phyloP scores from a whole-genome alignment of 148 eudicot species.

The Suaeda aralocaspica region DNA sequence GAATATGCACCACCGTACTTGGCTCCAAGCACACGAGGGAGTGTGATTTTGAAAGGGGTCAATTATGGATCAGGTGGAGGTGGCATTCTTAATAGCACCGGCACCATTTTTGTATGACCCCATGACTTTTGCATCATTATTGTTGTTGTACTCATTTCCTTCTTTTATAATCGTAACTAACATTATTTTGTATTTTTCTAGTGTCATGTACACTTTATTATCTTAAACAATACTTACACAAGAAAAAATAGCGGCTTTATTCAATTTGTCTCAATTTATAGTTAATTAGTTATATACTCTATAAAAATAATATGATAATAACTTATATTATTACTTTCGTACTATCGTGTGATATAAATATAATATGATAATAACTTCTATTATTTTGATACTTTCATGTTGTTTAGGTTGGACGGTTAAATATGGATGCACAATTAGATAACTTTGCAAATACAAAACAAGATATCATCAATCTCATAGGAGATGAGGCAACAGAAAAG shows the following conservation, averaged over 20 bases:
- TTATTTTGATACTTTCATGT: background rate
- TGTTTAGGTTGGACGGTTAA: slow-evolving; percentile 61
- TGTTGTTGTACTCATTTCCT: too few relatives aligned
- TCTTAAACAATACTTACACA: too few relatives aligned
- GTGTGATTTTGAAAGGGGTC: slow-evolving; percentile 54
- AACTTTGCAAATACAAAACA: slow-evolving; percentile 80
- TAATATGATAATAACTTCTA: background rate
- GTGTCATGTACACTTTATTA: too few relatives aligned
- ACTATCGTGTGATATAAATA: too few relatives aligned
- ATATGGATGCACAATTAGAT: slow-evolving; percentile 76
- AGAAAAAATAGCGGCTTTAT: too few relatives aligned
- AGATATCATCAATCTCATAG: slow-evolving; percentile 49
- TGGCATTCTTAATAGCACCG: slow-evolving; percentile 72
- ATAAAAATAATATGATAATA: too few relatives aligned
- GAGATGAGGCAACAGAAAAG: slow-evolving; percentile 41
- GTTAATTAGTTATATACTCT: too few relatives aligned
- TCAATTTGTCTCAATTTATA: too few relatives aligned
- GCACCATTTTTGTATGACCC: slow-evolving; percentile 60
- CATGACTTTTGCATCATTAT: background rate
- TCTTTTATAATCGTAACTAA: too few relatives aligned
- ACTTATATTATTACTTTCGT: too few relatives aligned
- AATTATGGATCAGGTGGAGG: slow-evolving; percentile 96
- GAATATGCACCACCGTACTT: slow-evolving; percentile 67
- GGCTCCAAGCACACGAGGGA: slow-evolving; percentile 73
- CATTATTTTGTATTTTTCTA: too few relatives aligned